Conservation (phyloP, 371 early-diverging fungal species). For the Rhizopus delemar region DNA sequence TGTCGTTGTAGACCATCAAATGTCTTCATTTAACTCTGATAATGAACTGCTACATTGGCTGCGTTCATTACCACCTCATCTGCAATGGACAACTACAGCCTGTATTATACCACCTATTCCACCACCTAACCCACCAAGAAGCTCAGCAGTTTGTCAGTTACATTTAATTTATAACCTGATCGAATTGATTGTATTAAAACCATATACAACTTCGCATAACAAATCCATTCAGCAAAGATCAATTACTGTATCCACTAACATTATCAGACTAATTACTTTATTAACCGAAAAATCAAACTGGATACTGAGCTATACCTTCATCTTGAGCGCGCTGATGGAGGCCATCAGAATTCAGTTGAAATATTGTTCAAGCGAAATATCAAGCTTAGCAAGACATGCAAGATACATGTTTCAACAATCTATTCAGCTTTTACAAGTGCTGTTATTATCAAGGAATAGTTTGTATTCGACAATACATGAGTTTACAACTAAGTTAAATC, state of each 20-base stretch:
- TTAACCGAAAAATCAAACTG: conserved; percentile 12
- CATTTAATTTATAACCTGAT: conserved; percentile 35
- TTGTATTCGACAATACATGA: conserved; percentile 20
- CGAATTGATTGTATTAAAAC: conserved; percentile 25
- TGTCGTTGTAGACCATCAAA: conserved; percentile 23
- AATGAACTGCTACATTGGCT: conserved; percentile 30
- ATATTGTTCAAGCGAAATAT: conserved; percentile 16
- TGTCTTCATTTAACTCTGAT: conserved; percentile 15
- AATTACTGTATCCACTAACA: conserved; percentile 19
- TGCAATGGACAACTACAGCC: conserved; percentile 34
- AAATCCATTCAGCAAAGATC: conserved; percentile 25
- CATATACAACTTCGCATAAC: conserved; percentile 22
- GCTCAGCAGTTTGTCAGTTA: conserved; percentile 21
- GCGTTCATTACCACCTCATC: conserved; percentile 24
- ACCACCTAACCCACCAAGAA: conserved; percentile 16
- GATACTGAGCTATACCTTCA: conserved; percentile 19
- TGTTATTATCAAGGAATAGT: background rate
- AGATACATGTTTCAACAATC: conserved; percentile 45
- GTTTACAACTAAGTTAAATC: conserved; percentile 24
- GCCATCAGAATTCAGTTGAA: conserved; percentile 20
- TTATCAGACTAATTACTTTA: conserved; percentile 16
- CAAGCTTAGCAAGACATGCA: conserved; percentile 32
- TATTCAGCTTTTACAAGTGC: conserved; percentile 12
- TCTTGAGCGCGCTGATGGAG: conserved; percentile 15
- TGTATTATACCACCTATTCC: conserved; percentile 4